phyloP scores from a whole-genome alignment of 805 yeast genomes.

The Saccharomycopsis sp. region DNA sequence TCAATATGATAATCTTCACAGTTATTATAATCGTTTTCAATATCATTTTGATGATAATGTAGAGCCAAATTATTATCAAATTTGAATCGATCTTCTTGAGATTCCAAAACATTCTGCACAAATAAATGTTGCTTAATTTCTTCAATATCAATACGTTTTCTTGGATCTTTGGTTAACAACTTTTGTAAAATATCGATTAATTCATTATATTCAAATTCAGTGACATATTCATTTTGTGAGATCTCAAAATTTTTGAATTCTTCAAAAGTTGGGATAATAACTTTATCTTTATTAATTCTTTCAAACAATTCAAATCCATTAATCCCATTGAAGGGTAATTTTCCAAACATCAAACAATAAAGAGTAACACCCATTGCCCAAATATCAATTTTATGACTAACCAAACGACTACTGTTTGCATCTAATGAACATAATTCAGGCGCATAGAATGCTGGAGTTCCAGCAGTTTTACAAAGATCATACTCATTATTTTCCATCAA shows the following conservation, averaged over 20 bases:
- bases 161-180: constrained; percentile 63
- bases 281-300: constrained; percentile 55
- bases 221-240: constrained; percentile 25
- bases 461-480: constrained; percentile 92
- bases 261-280: constrained; percentile 55
- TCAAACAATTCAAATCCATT: constrained; percentile 80
- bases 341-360: constrained; percentile 79
- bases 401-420: constrained; percentile 24
- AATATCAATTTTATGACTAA: constrained; percentile 82
- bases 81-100: constrained; percentile 19
- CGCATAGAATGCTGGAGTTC: constrained; percentile 95
- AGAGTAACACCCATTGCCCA: constrained; percentile 96
- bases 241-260: constrained; percentile 19
- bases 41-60: background rate
- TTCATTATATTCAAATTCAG: constrained; percentile 31
- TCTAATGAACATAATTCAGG: constrained; percentile 79
- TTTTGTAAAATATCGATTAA: constrained; percentile 47
- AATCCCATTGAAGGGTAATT: constrained; percentile 80
- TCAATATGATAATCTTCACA: constrained; percentile 32
- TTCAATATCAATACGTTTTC: constrained; percentile 51
- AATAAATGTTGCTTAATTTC: constrained; percentile 77
- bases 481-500: constrained; percentile 45
- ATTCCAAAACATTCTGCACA: constrained; percentile 33
- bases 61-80: constrained; percentile 19
- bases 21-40: background rate